These are phyloP conservation scores for Penicillium goetzii DNA, from an alignment of 495 filamentous ascomycete genomes.

Conservation along the genomic window DNA sequence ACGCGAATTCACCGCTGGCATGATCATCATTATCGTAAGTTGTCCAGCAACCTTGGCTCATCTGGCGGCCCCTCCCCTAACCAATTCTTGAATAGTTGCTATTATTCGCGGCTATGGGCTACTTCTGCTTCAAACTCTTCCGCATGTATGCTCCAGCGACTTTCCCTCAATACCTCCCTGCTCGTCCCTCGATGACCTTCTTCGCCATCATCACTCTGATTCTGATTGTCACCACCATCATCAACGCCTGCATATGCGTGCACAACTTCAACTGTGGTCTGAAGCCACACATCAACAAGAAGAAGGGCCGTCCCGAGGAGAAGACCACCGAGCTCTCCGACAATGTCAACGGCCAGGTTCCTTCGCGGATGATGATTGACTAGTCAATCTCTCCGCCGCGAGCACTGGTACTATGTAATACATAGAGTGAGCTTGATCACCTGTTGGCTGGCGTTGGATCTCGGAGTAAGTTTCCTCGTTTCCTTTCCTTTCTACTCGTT, in stretches of 20 bases:
- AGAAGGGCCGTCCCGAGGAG: conserved; percentile 65
- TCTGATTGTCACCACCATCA: conserved; percentile 85
- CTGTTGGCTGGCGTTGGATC: conserved; percentile 24
- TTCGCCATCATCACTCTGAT: conserved; percentile 93
- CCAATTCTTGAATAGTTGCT: conserved; percentile 54
- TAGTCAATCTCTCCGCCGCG: conserved; percentile 39
- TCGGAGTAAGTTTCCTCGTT: conserved; percentile 19
- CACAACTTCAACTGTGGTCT: conserved; percentile 89
- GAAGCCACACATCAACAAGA: conserved; percentile 78
- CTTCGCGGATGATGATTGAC: conserved; percentile 89
- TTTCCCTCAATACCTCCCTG: conserved; percentile 66
- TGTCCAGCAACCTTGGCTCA: not conserved
- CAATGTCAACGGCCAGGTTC: conserved; percentile 48
- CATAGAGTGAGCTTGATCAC: conserved; percentile 12
- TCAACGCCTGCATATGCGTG: conserved; percentile 84
- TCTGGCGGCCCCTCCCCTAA: not conserved
- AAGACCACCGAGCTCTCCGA: conserved; percentile 74
- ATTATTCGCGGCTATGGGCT: conserved; percentile 87
- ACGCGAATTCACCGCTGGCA: conserved; percentile 77
- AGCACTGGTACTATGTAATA: conserved; percentile 8
- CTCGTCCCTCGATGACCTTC: conserved; percentile 78
- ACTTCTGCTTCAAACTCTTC: conserved; percentile 97
- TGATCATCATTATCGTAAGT: conserved; percentile 73
- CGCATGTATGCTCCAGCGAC: conserved; percentile 79
- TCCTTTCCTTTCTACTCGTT: conserved; percentile 12